phyloP scores from a whole-genome alignment of 352 stramenopile genomes.

The Thalassiosira exigua region DNA sequence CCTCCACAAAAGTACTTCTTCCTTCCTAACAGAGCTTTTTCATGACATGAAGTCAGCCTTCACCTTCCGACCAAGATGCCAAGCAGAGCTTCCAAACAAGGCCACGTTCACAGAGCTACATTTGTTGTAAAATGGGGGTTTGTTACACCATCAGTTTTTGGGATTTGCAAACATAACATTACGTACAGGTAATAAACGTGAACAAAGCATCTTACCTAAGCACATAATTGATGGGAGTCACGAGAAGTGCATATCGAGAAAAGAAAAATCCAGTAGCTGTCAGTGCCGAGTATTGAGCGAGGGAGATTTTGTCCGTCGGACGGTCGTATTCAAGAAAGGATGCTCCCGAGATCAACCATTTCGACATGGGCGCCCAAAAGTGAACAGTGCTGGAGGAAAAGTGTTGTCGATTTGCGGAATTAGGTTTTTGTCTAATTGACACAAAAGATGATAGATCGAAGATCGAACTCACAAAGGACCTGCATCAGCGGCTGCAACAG shows the following conservation, averaged over 20 bases:
- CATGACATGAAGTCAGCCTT: constrained; percentile 81
- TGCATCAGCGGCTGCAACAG: constrained; percentile 70
- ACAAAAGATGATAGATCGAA: constrained; percentile 25
- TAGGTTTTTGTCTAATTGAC: no score
- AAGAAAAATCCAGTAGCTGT: constrained; percentile 86
- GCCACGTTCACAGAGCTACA: constrained; percentile 82
- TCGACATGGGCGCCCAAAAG: constrained; percentile 84
- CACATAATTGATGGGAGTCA: constrained; percentile 85
- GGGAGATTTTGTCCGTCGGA: constrained; percentile 82
- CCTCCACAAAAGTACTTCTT: constrained; percentile 74
- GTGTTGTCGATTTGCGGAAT: no score
- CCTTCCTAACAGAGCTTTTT: constrained; percentile 3
- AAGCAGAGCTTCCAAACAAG: constrained; percentile 82
- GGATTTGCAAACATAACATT: no score
- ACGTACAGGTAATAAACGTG: background rate
- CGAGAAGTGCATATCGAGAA: constrained; percentile 81
- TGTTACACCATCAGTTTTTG: no score
- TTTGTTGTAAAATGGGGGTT: no score
- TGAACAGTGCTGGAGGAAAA: constrained; percentile 70
- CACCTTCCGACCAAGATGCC: constrained; percentile 85
- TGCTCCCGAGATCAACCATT: constrained; percentile 84
- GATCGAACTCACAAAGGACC: constrained; percentile 71
- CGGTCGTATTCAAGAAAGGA: constrained; percentile 82
- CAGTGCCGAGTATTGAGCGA: constrained; percentile 83
- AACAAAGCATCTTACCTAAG: constrained; percentile 58